phyloP scores from a whole-genome alignment of 768 basidiomycete genomes.

The Mrakia hoshinonis region DNA sequence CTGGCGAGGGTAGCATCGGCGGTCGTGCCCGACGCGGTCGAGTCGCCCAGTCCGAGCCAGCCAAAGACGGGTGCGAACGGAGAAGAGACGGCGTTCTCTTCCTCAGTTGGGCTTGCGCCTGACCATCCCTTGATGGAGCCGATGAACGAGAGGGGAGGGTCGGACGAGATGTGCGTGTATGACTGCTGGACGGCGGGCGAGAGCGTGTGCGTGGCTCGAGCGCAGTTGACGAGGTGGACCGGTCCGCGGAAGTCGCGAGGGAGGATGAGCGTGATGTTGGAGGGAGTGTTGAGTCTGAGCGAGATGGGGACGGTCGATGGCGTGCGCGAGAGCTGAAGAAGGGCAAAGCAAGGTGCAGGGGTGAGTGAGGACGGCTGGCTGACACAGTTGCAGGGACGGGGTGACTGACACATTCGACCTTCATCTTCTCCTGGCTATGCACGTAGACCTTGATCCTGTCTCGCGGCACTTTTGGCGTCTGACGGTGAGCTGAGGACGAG shows the following conservation, averaged over 20 bases:
- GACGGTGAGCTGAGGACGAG: background rate
- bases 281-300: background rate
- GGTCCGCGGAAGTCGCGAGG: slow-evolving; percentile 4
- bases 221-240: background rate
- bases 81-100: background rate
- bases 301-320: background rate
- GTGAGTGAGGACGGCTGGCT: background rate
- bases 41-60: too few species aligned
- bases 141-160: background rate
- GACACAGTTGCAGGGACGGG: background rate
- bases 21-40: background rate
- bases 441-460: background rate
- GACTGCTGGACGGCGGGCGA: background rate
- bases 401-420: background rate
- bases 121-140: background rate
- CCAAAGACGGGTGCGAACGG: too few species aligned
- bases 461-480: background rate
- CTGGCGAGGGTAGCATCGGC: background rate
- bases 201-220: background rate
- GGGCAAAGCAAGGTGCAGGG: too few species aligned
- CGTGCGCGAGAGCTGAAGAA: background rate
- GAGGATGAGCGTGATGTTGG: slow-evolving; percentile 3
- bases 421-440: background rate
- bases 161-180: slow-evolving; percentile 5
- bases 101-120: background rate